Evolutionary conservation across 1,284 basidiomycete species (phyloP), one percentile per base, ranked within the genome.

Genomic region (Cutaneotrichosporon dermatis): DNA sequence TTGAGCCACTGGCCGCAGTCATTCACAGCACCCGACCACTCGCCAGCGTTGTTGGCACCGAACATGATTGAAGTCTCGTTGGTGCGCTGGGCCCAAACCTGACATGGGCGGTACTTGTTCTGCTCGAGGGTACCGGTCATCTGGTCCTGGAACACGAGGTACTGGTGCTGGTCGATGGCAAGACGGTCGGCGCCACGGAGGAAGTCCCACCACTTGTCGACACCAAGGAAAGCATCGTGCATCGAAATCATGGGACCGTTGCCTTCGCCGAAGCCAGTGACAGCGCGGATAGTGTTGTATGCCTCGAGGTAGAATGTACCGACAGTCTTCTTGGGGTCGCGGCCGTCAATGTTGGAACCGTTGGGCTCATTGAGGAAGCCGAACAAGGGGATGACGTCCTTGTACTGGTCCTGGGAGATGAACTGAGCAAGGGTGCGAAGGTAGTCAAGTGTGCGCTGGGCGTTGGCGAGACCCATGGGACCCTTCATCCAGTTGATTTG

Each of bases 341-440:
- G 10, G 4, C 44, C 8, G 50, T 51, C 15, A 36, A 77, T 56
- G 12, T 43, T 52, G 34, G 57, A 67, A 4, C 66, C 72, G 54
- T 74, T 69, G 46, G 76, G 76, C 61, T 79, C 77, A 62, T 79
- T 79, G 69, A 77, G 65, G 68, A 79, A 73, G 50, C 73, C 71
- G 55, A 75, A 92, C 81, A 93, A 87, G n/a, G 85, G 82, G 35
- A 95, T 85, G 41, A 94, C 89, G 72, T 89, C 82, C 59, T 80
- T 69, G 67, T 94, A 93, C 74, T 95, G 83, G 5, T 88, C 88
- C 72, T 95, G 91, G 13, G 87, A 87, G 69, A 96, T 91, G 77
- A 93, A 96, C 79, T 97, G 89, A 33, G 90, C 85, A 53, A 97
- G 74, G 64, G 89, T 85, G 49, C 92, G 85, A 66, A 96, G 89